These are phyloP conservation scores for Rhynchospora breviuscula DNA, from an alignment of 176 grass and related monocot genomes.

Conservation along the genomic window DNA sequence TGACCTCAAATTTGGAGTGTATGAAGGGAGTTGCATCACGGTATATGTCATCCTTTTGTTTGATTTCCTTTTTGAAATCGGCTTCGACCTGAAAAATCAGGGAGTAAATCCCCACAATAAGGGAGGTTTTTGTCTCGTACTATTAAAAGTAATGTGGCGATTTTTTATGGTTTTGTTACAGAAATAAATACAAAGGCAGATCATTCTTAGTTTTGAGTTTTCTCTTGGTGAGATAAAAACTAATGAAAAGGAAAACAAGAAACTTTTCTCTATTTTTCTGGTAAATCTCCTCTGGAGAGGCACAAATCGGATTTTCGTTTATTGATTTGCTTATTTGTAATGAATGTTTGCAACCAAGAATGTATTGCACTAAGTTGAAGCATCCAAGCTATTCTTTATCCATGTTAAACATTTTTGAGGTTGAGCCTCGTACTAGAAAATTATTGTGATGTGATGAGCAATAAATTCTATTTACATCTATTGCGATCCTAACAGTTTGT, in stretches of 20 bases:
- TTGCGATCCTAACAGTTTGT: no score
- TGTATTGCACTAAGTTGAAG: background rate
- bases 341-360: background rate
- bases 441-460: no score
- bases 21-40: no score
- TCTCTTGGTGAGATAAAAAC: background rate
- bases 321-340: background rate
- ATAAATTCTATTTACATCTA: no score
- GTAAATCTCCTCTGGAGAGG: background rate
- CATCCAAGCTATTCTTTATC: background rate
- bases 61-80: no score
- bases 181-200: background rate
- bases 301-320: background rate
- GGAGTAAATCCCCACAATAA: no score
- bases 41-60: no score
- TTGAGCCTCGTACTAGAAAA: background rate
- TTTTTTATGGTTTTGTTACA: background rate
- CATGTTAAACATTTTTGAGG: background rate
- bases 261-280: background rate
- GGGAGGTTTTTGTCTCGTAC: background rate
- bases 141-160: conserved; percentile 9
- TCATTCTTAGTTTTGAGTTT: background rate
- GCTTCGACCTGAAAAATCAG: no score
- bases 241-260: background rate
- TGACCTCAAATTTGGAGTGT: no score